Base-by-base conservation (phyloP, 2,329 filamentous ascomycete species). In the Plectosphaerella cucumerina region DNA sequence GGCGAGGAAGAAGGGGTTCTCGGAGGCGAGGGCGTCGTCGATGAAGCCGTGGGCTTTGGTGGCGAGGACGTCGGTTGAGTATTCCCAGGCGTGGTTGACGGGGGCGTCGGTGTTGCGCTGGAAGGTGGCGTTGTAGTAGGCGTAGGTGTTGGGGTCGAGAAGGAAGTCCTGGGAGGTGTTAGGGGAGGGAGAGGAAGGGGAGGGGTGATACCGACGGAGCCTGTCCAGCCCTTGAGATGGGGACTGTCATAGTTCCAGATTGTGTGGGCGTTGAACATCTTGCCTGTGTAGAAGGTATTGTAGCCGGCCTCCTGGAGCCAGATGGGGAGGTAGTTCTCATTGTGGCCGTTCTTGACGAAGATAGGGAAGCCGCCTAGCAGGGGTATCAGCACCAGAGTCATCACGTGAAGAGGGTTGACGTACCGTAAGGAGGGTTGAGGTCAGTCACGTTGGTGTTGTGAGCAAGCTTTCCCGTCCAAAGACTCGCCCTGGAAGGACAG, bases 91-190 rank as follows among this genome's bases (percentile, higher is more conserved):
- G 71, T 68, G 68, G 50, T 64, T 69, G 15, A 64, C 59, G 0
- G 70, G 70, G 1, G 50, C 50, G 2, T 82, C 75, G 0, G 72
- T 66, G 57, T 89, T 85, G 10, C 80, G 74, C 53, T 85, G 78
- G 61, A 83, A 85, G 5, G 77, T 84, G 2, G 80, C 72, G 60
- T 89, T 87, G 22, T 83, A 73, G 60, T 89, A 90, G 23, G 78
- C 71, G 59, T 89, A 89, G 0, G 86, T 89, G 56, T 75, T 79
- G 0, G 85, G 85, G 54, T 89, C 84, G 1, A 87, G 69, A 1
- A 87, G 68, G 56, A 86, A 75, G 56, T 62, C 62, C 65, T 65
- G 31, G 9, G 0, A 15, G 4, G 2, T 46, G 47, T n/a, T 21
- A n/a, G 8, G 8, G 12, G 12, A 11, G 4, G 5, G 17, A 17